Conservation (phyloP, 202 grass and related monocot species). For the Panicum hallii region DNA sequence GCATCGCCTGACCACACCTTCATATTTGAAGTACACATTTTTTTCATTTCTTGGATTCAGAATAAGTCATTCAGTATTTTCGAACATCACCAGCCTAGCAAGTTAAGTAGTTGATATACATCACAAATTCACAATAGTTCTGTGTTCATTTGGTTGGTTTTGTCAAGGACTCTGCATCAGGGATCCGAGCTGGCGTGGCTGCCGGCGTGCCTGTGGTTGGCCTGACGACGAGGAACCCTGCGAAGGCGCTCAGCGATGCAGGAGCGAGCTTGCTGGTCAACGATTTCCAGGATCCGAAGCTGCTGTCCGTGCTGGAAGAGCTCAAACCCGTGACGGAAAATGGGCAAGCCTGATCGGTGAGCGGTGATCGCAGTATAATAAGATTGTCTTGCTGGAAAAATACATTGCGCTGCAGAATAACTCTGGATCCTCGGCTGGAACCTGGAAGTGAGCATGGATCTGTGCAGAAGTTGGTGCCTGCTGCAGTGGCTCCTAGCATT, state of each 20-base stretch:
- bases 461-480: background rate
- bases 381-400: background rate
- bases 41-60: background rate
- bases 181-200: conserved; percentile 76
- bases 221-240: conserved; percentile 76
- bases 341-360: conserved; percentile 40
- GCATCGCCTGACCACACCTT: conserved; percentile 71
- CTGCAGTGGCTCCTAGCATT: background rate
- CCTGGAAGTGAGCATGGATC: background rate
- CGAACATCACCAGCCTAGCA: too few species aligned
- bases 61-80: background rate
- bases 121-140: background rate
- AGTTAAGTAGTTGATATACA: background rate
- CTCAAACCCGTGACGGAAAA: conserved; percentile 42
- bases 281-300: conserved; percentile 71
- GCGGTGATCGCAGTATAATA: background rate
- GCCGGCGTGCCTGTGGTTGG: conserved; percentile 77
- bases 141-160: conserved; percentile 11
- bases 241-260: conserved; percentile 64
- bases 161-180: conserved; percentile 78
- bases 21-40: conserved; percentile 67
- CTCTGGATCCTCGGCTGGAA: background rate
- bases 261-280: conserved; percentile 72
- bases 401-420: background rate
- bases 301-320: conserved; percentile 58